Evolutionary conservation across 768 basidiomycete genomes (phyloP), one percentile per base, ranked within the genome.

Genomic region (Lactifluus hygrophoroides): DNA sequence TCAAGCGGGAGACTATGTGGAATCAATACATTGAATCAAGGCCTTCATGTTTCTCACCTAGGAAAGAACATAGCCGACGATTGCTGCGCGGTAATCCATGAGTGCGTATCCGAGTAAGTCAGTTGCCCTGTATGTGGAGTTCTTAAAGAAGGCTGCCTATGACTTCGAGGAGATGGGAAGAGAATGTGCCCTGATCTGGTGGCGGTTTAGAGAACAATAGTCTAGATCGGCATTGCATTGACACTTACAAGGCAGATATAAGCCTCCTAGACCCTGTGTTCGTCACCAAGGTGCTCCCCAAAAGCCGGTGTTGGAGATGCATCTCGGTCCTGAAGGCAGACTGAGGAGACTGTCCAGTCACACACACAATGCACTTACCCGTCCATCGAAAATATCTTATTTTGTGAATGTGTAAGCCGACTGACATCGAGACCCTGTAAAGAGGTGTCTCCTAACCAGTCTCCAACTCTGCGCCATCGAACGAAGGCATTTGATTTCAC

Each of bases 131-230:
- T 35, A 37, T 47, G 35, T 2, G 53, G 25, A 23, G 50, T 23
- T 44, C 30, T 52, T 35, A 54, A 55, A 5, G 53, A 51, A 14
- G 23, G 8, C 42, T 13, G 19, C 27, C 21, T 16, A 32, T 34
- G 32, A 8, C 16, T 16, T 19, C 23, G 35, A 16, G 35, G 28
- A 32, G 44, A 70, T 13, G 72, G 71, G 52, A 84, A 69, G n/a
- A 88, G 70, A 14, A 85, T 54, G 65, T 88, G 84, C 0, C 86
- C 86, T 35, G 81, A 67, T 32, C 86, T 88, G 51, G 44, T 13
- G 51, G 44, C 25, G 21, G 23, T 40, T 37, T 23, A 57, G 48
- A 32, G 57, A 56, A 65, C 40, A 62, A 53, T 56, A 17, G 5
- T 37, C 61, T 21, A 45, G 7, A 17, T 14, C 34, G 38, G 6